Evolutionary conservation across 139 green algal genomes (phyloP).

Genomic region (Eudorina sp.): DNA sequence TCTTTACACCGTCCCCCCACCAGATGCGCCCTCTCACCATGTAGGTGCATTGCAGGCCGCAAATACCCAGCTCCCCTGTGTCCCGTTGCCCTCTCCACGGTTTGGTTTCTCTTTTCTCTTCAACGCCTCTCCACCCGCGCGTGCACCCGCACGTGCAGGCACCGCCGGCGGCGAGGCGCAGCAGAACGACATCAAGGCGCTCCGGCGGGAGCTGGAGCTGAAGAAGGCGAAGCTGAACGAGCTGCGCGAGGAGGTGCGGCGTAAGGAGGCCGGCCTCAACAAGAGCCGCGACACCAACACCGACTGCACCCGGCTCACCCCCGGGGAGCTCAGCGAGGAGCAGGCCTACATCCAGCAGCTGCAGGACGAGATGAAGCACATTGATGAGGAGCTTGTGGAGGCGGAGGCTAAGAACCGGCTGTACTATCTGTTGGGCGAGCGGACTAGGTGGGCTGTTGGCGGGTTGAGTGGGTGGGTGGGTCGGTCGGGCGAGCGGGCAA

Average conservation of each 20-base stretch:
- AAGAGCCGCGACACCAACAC: conserved; percentile 69
- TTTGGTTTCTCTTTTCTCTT: background rate
- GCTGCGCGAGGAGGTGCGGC: conserved; percentile 63
- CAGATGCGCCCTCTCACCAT: too few relatives aligned
- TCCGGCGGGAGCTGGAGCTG: conserved; percentile 82
- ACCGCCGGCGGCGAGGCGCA: conserved; percentile 87
- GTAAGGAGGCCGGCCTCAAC: conserved; percentile 45
- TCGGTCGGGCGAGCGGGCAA: too few relatives aligned
- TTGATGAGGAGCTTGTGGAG: conserved; percentile 85
- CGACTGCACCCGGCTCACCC: conserved; percentile 61
- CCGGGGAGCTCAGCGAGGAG: conserved; percentile 61
- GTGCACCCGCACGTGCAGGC: conserved; percentile 53
- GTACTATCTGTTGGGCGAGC: conserved; percentile 86
- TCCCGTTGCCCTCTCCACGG: too few relatives aligned
- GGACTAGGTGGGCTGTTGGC: conserved; percentile 80
- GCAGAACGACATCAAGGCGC: conserved; percentile 78
- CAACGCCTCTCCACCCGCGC: too few relatives aligned
- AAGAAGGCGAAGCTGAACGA: conserved; percentile 92
- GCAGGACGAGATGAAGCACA: conserved; percentile 75
- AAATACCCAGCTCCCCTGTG: too few relatives aligned
- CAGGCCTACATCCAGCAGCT: conserved; percentile 73
- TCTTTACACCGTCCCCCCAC: too few relatives aligned
- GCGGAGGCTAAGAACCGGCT: conserved; percentile 90
- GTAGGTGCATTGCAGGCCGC: too few relatives aligned
- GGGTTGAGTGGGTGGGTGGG: too few relatives aligned